Evolutionary conservation across 108 stramenopile species (phyloP).

Genomic region (Skeletonema grethae): DNA sequence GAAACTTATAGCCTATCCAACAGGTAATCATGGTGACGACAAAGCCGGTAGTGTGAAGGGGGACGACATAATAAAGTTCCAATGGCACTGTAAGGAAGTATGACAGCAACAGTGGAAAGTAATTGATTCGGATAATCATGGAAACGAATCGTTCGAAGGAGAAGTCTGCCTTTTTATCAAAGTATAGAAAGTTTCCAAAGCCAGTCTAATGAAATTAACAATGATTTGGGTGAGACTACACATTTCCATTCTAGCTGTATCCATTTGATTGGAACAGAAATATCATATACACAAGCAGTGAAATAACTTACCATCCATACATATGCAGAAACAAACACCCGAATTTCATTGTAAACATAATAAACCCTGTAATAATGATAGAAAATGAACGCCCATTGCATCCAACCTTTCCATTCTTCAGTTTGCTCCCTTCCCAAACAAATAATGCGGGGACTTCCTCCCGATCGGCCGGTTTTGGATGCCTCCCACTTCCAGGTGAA

Average conservation of each 20-base stretch:
- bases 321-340: slow-evolving; percentile 91
- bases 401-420: slow-evolving; percentile 97
- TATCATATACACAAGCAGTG: slow-evolving; percentile 5
- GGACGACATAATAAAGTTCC: slow-evolving; percentile 94
- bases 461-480: slow-evolving; percentile 39
- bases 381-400: slow-evolving; percentile 88
- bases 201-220: slow-evolving; percentile 63
- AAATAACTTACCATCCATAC: slow-evolving; percentile 74
- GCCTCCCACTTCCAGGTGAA: slow-evolving; percentile 51
- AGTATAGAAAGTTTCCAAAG: slow-evolving; percentile 92
- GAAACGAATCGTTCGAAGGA: slow-evolving; percentile 82
- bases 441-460: slow-evolving; percentile 55
- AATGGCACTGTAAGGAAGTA: slow-evolving; percentile 75
- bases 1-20: slow-evolving; percentile 40
- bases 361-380: slow-evolving; percentile 93
- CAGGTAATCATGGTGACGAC: slow-evolving; percentile 74
- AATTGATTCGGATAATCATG: slow-evolving; percentile 93
- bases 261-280: not conserved
- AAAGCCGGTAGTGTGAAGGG: slow-evolving; percentile 87
- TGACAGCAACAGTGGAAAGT: slow-evolving; percentile 86
- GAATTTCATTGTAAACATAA: slow-evolving; percentile 92
- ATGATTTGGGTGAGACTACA: not conserved
- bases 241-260: not conserved
- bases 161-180: slow-evolving; percentile 90
- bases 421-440: slow-evolving; percentile 66